Evolutionary conservation across 1,284 basidiomycete genomes (phyloP).

Genomic region (Chondrostereum purpureum): DNA sequence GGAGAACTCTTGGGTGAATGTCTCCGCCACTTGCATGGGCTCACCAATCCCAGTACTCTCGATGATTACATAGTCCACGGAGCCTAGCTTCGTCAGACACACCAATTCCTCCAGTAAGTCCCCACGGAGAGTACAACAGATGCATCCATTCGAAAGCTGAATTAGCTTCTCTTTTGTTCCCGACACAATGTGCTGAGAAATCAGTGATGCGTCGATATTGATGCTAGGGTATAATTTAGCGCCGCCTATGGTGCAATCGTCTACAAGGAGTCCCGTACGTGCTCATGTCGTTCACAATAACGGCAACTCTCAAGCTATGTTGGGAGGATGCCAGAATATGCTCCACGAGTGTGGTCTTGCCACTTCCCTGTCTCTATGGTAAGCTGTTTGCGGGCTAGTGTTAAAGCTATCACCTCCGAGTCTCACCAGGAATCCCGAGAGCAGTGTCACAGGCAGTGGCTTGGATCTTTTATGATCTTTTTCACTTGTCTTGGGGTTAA

Average conservation of each 20-base stretch:
- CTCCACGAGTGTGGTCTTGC: constrained; percentile 2
- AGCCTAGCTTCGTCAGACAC: not conserved
- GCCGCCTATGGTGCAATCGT: too few species aligned
- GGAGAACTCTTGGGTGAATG: not conserved
- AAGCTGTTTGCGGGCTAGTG: not conserved
- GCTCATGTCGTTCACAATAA: constrained; percentile 2
- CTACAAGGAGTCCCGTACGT: not conserved
- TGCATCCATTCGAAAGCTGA: constrained; percentile 1
- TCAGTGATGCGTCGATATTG: constrained; percentile 1
- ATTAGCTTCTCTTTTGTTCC: constrained; percentile 1
- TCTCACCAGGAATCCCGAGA: not conserved
- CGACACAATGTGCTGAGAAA: not conserved
- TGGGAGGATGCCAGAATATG: not conserved
- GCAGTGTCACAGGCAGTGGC: not conserved
- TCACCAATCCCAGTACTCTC: constrained; percentile 1
- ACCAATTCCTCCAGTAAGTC: not conserved
- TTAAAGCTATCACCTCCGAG: too few species aligned
- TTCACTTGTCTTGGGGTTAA: not conserved
- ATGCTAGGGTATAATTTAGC: not conserved
- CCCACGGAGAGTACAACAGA: constrained; percentile 2
- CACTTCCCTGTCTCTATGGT: not conserved
- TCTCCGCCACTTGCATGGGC: constrained; percentile 4
- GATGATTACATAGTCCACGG: constrained; percentile 1
- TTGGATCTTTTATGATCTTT: too few species aligned
- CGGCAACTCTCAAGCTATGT: not conserved